Percentiles rank a stretch among this genome's conserved stretches.
Conservation (phyloP, 371 early-diverging fungal species). For the Amoeboaphelidium protococcarum region DNA sequence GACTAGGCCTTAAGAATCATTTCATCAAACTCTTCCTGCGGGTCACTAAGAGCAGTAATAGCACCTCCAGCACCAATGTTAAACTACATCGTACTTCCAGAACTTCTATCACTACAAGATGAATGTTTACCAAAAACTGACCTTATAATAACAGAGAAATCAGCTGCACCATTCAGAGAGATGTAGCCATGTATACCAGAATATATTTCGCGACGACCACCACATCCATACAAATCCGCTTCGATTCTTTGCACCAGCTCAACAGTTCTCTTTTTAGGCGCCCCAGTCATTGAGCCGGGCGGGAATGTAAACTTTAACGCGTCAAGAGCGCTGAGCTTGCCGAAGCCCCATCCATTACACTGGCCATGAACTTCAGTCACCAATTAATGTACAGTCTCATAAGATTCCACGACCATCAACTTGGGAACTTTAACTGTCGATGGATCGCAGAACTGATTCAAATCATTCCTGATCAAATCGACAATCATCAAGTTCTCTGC, state of each 20-base stretch:
- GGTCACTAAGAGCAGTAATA: conserved; percentile 52
- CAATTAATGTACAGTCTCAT: conserved; percentile 72
- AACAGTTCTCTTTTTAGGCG: conserved; percentile 69
- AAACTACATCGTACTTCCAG: too few species aligned
- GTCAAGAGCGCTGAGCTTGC: background rate
- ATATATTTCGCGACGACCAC: conserved; percentile 49
- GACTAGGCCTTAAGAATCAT: conserved; percentile 8
- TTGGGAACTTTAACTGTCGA: conserved; percentile 43
- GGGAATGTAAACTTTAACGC: conserved; percentile 2
- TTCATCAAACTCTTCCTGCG: conserved; percentile 63
- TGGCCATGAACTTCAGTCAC: conserved; percentile 55
- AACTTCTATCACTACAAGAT: conserved; percentile 11
- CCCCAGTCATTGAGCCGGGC: conserved; percentile 81
- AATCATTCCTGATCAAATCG: conserved; percentile 79
- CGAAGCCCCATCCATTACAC: background rate
- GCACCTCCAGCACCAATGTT: conserved; percentile 93
- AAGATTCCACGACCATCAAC: conserved; percentile 68
- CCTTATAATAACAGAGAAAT: conserved; percentile 58
- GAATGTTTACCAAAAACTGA: conserved; percentile 24
- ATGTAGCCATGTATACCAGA: conserved; percentile 59
- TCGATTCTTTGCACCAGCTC: conserved; percentile 53
- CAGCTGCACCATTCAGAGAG: conserved; percentile 13
- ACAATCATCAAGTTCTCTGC: conserved; percentile 96
- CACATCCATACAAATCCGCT: conserved; percentile 4
- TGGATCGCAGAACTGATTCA: conserved; percentile 31